Conservation (phyloP, 352 stramenopile genomes). For the Phytopythium ostracodes region DNA sequence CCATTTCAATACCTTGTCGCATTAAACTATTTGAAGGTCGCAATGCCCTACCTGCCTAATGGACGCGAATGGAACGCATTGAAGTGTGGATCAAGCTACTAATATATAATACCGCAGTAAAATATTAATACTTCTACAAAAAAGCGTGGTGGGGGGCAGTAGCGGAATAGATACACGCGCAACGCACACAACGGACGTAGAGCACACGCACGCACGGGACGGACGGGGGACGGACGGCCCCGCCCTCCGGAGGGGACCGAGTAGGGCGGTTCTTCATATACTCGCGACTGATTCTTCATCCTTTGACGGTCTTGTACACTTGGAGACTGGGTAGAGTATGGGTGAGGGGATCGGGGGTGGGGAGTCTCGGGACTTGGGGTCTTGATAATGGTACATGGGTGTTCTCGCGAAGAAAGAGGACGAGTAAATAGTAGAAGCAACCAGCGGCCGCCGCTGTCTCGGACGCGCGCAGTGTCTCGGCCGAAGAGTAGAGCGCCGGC, state of each 20-base stretch:
- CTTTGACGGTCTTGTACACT: constrained; percentile 31
- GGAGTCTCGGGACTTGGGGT: constrained; percentile 1
- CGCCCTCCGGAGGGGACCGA: background rate
- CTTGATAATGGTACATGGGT: constrained; percentile 10
- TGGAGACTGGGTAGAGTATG: background rate
- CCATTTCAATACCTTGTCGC: too few species aligned
- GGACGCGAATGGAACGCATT: too few species aligned
- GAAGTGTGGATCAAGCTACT: constrained; percentile 13
- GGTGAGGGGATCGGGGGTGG: background rate
- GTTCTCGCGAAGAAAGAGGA: background rate
- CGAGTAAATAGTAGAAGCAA: background rate
- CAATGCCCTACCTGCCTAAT: background rate
- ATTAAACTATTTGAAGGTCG: background rate
- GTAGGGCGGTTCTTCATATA: background rate
- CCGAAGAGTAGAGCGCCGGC: background rate
- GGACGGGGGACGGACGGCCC: background rate
- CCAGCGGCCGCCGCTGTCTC: too few species aligned
- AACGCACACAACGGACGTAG: background rate
- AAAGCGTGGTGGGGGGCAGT: constrained; percentile 11
- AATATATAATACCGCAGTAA: constrained; percentile 36
- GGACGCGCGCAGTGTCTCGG: background rate
- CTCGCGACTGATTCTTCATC: constrained; percentile 13
- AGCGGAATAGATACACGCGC: constrained; percentile 23
- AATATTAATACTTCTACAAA: constrained; percentile 49
- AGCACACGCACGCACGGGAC: background rate